A percentile compares a stretch with the other conserved stretches of the same genome.
phyloP scores from a whole-genome alignment of 495 filamentous ascomycete genomes.

The Schizothecium vesticola region DNA sequence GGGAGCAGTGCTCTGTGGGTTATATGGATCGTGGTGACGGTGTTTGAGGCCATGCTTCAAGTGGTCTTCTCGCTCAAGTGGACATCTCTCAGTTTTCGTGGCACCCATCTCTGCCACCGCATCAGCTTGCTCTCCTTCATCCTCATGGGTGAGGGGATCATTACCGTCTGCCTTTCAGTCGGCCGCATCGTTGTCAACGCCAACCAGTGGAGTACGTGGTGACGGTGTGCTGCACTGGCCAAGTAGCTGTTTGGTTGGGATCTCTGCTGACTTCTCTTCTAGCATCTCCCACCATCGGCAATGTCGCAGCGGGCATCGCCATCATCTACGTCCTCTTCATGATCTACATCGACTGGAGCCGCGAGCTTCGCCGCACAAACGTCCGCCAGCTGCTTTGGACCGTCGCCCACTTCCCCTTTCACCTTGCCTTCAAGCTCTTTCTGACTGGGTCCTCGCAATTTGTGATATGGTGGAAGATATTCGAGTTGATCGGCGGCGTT shows the following conservation, averaged over 20 bases:
- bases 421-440: slow-evolving; percentile 58
- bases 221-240: too few species aligned
- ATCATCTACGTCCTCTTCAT: slow-evolving; percentile 62
- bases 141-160: slow-evolving; percentile 61
- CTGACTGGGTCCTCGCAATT: slow-evolving; percentile 52
- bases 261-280: background rate
- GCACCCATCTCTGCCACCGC: slow-evolving; percentile 58
- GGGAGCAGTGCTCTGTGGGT: slow-evolving; percentile 13
- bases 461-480: slow-evolving; percentile 33
- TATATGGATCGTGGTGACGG: slow-evolving; percentile 52
- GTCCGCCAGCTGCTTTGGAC: slow-evolving; percentile 62
- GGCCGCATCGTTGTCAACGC: slow-evolving; percentile 24
- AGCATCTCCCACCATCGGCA: slow-evolving; percentile 20
- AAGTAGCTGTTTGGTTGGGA: background rate
- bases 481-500: slow-evolving; percentile 14
- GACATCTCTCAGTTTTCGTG: slow-evolving; percentile 54
- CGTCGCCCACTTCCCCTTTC: slow-evolving; percentile 64
- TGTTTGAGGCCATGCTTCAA: slow-evolving; percentile 47
- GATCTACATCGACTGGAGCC: slow-evolving; percentile 62
- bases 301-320: slow-evolving; percentile 21
- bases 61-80: slow-evolving; percentile 48
- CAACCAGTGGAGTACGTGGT: slow-evolving; percentile 18
- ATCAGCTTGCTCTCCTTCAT: slow-evolving; percentile 64
- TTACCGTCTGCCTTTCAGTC: slow-evolving; percentile 23
- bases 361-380: slow-evolving; percentile 46